Percentiles rank a stretch among this genome's conserved stretches.
Evolutionary conservation across 2,329 filamentous ascomycete genomes (phyloP).

Genomic region (Fusarium musae): DNA sequence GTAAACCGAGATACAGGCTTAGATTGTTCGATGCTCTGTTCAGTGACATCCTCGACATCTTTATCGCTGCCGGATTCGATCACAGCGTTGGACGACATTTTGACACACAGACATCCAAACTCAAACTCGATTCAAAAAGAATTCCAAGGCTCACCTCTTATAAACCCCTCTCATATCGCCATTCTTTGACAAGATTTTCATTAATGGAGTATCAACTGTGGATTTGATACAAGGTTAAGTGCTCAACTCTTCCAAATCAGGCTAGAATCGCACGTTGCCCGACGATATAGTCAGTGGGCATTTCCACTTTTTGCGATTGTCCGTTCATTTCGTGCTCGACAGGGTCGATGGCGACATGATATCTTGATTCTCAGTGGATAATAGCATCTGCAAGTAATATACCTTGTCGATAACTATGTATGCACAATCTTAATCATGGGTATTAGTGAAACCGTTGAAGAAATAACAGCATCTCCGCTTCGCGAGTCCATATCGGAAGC

Average conservation of each 20-base stretch:
- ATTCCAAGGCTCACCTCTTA: not conserved
- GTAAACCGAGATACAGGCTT: conserved; percentile 40
- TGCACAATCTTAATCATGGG: not conserved
- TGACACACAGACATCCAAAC: not conserved
- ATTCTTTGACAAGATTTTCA: conserved; percentile 2
- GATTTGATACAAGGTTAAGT: conserved; percentile 4
- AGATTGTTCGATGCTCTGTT: conserved; percentile 18
- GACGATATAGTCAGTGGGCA: conserved; percentile 13
- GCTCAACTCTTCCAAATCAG: conserved; percentile 18
- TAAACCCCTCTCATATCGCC: not conserved
- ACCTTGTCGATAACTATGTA: not conserved
- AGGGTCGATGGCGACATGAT: conserved; percentile 37
- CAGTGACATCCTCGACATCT: conserved; percentile 26
- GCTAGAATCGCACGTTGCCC: conserved; percentile 30
- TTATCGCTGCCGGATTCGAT: conserved; percentile 26
- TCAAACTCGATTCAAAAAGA: not conserved
- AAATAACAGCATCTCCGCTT: not conserved
- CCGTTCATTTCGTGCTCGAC: conserved; percentile 33
- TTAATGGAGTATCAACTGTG: conserved; percentile 19
- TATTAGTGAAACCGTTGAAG: not conserved
- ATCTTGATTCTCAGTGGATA: not conserved
- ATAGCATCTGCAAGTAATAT: not conserved
- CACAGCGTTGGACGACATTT: conserved; percentile 21
- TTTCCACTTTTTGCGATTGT: conserved; percentile 21
- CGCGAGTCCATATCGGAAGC: conserved; percentile 20